Evolutionary conservation across 352 stramenopile genomes (phyloP).

Genomic region (Hyaloperonospora arabidopsidis): DNA sequence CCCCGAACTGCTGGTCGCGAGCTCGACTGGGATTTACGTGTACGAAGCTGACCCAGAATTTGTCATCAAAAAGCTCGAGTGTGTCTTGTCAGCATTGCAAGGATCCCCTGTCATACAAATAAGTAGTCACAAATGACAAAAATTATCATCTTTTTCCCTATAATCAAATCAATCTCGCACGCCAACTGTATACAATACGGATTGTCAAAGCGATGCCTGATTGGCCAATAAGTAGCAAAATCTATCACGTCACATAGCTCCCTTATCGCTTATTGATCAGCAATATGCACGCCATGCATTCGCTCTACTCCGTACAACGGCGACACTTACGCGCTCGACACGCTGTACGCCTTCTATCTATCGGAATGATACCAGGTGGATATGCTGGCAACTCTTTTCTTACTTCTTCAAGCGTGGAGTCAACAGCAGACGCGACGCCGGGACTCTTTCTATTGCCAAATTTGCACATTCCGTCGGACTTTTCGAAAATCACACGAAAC

Average conservation of each 20-base stretch:
- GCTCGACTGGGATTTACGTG: slow-evolving; percentile 61
- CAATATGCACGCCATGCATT: slow-evolving; percentile 3
- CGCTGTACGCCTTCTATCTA: slow-evolving; percentile 17
- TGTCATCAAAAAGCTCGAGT: slow-evolving; percentile 30
- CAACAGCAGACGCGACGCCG: slow-evolving; percentile 14
- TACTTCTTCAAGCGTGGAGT: slow-evolving; percentile 11
- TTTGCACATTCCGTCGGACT: slow-evolving; percentile 53
- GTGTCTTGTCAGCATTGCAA: slow-evolving; percentile 19
- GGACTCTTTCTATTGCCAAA: slow-evolving; percentile 69
- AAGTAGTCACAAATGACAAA: too few species aligned
- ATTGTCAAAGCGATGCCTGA: too few species aligned
- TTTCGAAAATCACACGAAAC: slow-evolving; percentile 43
- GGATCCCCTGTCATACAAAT: too few species aligned
- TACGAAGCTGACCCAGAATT: slow-evolving; percentile 43
- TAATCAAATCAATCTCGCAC: too few species aligned
- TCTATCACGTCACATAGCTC: too few species aligned
- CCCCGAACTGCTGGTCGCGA: slow-evolving; percentile 51
- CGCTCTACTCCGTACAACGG: slow-evolving; percentile 3
- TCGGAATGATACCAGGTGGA: slow-evolving; percentile 15
- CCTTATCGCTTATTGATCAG: background rate
- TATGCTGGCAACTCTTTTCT: slow-evolving; percentile 3
- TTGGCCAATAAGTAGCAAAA: too few species aligned
- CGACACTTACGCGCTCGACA: slow-evolving; percentile 11
- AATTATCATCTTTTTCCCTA: too few species aligned
- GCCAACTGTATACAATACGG: too few species aligned